These are phyloP conservation scores for Tricholoma furcatifolium DNA, from an alignment of 768 basidiomycete species.

Conservation along the genomic window DNA sequence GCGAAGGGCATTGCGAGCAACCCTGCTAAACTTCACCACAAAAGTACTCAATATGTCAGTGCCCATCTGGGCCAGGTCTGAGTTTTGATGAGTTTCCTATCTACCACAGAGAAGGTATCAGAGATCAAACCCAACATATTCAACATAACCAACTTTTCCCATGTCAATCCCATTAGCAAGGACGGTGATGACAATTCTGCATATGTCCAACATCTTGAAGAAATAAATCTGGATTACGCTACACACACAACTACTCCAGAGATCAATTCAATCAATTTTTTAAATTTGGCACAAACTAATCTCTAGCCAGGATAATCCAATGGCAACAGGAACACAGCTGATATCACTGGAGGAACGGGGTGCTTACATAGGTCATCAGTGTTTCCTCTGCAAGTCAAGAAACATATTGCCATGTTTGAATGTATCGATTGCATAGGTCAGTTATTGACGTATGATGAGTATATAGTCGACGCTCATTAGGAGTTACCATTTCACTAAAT, in stretches of 20 bases:
- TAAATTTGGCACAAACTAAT: not conserved
- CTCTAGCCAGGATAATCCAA: conserved; percentile 13
- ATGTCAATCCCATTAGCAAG: not conserved
- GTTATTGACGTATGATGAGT: conserved; percentile 1
- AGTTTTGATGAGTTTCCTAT: conserved; percentile 2
- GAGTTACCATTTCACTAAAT: conserved; percentile 8
- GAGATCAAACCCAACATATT: not conserved
- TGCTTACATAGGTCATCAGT: not conserved
- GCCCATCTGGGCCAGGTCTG: not conserved
- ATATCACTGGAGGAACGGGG: conserved; percentile 13
- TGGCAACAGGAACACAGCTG: conserved; percentile 4
- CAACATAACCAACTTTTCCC: not conserved
- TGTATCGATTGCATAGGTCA: conserved; percentile 7
- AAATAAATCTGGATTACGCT: not conserved
- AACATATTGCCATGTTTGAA: not conserved
- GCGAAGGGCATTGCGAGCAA: not conserved
- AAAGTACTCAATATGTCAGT: not conserved
- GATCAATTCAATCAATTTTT: not conserved
- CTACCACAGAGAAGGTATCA: not conserved
- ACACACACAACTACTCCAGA: conserved; percentile 2
- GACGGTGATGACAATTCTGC: not conserved
- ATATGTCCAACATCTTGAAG: conserved; percentile 3
- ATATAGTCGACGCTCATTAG: conserved; percentile 5
- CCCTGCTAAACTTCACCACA: not conserved
- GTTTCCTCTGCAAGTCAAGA: not conserved